Conservation (phyloP, 2,329 filamentous ascomycete genomes). For the Penicillium sp. region DNA sequence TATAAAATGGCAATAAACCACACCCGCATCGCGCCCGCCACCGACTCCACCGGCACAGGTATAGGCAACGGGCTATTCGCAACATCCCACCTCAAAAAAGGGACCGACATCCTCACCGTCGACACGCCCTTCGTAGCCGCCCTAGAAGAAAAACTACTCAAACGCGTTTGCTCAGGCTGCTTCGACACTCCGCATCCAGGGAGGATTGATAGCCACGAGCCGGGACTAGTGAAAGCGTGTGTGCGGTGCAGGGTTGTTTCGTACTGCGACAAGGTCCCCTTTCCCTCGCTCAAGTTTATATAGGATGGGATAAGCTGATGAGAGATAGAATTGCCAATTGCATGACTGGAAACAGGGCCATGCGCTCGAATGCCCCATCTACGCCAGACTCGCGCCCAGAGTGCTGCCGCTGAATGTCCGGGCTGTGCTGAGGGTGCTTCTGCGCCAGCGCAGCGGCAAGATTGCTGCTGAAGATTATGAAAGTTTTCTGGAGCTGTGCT, state of each 20-base stretch:
- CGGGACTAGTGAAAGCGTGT: slow-evolving; percentile 49
- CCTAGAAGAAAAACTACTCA: slow-evolving; percentile 50
- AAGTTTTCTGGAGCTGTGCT: slow-evolving; percentile 42
- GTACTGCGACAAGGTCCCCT: slow-evolving; percentile 57
- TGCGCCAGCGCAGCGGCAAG: slow-evolving; percentile 37
- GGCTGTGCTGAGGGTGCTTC: slow-evolving; percentile 52
- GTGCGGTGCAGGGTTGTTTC: slow-evolving; percentile 55
- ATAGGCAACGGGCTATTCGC: slow-evolving; percentile 56
- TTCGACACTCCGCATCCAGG: slow-evolving; percentile 38
- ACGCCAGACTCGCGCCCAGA: slow-evolving; percentile 42
- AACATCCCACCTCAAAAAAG: slow-evolving; percentile 42
- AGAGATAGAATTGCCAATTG: slow-evolving; percentile 52
- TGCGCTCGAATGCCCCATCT: slow-evolving; percentile 57
- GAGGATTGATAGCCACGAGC: slow-evolving; percentile 18
- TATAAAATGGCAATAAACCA: neutral
- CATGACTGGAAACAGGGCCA: slow-evolving; percentile 58
- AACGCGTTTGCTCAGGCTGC: slow-evolving; percentile 57
- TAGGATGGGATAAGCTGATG: neutral
- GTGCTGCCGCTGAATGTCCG: slow-evolving; percentile 55
- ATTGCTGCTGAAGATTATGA: slow-evolving; percentile 34
- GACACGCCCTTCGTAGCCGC: slow-evolving; percentile 48
- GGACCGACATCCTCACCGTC: slow-evolving; percentile 48
- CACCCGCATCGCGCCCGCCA: neutral
- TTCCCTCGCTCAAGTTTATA: neutral
- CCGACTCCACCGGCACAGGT: slow-evolving; percentile 16